Percentiles rank a stretch among this genome's conserved stretches.
These are phyloP conservation scores for Solanum commersonii DNA, from an alignment of 257 asterid genomes.

Conservation along the genomic window DNA sequence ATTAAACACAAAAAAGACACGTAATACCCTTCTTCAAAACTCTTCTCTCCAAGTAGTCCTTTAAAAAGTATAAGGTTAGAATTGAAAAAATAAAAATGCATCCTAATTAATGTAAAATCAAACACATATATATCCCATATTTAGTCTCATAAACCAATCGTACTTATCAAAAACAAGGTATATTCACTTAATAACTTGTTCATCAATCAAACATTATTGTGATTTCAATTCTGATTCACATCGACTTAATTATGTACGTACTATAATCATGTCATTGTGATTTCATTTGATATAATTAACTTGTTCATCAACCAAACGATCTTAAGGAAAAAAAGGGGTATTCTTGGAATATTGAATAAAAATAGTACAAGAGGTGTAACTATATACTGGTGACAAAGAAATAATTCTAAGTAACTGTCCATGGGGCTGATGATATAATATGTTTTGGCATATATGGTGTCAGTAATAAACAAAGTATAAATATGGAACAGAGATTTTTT, in stretches of 20 bases:
- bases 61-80: neutral
- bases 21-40: neutral
- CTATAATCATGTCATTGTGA: neutral
- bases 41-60: neutral
- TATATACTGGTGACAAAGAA: neutral
- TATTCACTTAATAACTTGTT: neutral
- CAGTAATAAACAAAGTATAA: neutral
- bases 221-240: neutral
- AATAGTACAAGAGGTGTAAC: conserved; percentile 7
- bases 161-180: neutral
- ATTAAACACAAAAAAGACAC: too few species aligned
- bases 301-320: neutral
- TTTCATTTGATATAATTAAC: neutral
- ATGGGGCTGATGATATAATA: neutral
- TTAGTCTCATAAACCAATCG: neutral
- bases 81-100: neutral
- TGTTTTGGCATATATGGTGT: neutral
- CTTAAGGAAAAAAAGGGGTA: conserved; percentile 10
- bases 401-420: neutral
- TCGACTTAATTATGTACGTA: neutral
- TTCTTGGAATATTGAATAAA: conserved; percentile 12
- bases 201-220: too few species aligned
- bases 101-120: neutral
- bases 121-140: neutral
- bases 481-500: neutral